Evolutionary conservation across 345 rosid species (phyloP), one percentile per base, ranked within the genome.

Genomic region (Excoecaria agallocha): DNA sequence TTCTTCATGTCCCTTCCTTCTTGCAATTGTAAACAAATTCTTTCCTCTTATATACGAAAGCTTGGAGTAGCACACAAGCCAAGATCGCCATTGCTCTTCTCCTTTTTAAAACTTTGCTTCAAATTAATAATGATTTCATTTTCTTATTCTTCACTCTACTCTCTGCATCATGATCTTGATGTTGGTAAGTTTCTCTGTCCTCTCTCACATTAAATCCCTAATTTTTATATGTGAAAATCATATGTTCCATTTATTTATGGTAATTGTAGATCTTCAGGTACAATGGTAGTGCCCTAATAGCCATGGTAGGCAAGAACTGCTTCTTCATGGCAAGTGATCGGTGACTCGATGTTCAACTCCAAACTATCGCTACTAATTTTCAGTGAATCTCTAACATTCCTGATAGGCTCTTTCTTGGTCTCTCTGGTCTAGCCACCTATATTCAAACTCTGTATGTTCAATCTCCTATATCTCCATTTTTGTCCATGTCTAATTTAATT

Each of bases 241-340:
- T 2, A 20, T 61, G 3, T 22, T 35, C 38, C 2, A 9, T 1
- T 66, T 76, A 25, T 79, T 6, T 81, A 13, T 13, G 38, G 5
- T 8, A 5, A n/a, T 71, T 68, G 81, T 82, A 95, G 99, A 91
- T 93, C 90, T 89, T 88, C 71, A 98, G 93, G 81, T 95, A 95
- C 85, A 95, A 95, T 86, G 99, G 99, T 64, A 95, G 99, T 71
- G 98, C 98, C 50, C 86, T 93, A n/a, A 86, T 95, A 20, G 99
- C 98, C 11, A 95, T 95, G 99, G 99, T 95, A 20, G 99, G 99
- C 6, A 95, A 95, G 89, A 93, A 95, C 83, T 95, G 99, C 68
- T 95, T 93, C 83, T 98, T 98, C 58, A 93, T 95, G 65, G 99
- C 98, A 61, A 95, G 97, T 80, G 99, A 93, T 72, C 89, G 99